Percentiles rank a stretch among this genome's conserved stretches.
phyloP scores from a whole-genome alignment of 768 basidiomycete species.

The Porphyrellus cyaneotinctus region DNA sequence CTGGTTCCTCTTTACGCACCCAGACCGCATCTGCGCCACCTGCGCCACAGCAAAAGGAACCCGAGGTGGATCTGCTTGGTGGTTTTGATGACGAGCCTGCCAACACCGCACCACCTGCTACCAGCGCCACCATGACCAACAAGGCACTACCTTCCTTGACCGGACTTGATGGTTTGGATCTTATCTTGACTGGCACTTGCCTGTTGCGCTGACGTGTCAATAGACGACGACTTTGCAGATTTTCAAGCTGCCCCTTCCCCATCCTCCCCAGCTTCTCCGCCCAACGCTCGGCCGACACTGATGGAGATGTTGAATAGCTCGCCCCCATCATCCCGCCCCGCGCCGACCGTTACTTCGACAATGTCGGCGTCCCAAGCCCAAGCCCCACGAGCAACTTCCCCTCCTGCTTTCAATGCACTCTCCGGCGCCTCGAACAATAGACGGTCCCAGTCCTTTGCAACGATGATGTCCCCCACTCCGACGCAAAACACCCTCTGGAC shows the following conservation, averaged over 20 bases:
- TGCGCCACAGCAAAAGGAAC: constrained; percentile 40
- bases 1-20: constrained; percentile 39
- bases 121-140: constrained; percentile 19
- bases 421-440: constrained; percentile 21
- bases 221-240: constrained; percentile 83
- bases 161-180: constrained; percentile 27
- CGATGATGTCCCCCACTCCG: constrained; percentile 16
- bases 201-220: constrained; percentile 9
- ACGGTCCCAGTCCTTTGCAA: constrained; percentile 17
- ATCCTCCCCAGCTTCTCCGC: constrained; percentile 32
- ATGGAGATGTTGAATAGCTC: constrained; percentile 47
- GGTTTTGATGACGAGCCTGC: constrained; percentile 61
- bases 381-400: constrained; percentile 13
- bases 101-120: constrained; percentile 16
- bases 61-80: constrained; percentile 72
- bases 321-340: constrained; percentile 18
- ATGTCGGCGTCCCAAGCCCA: constrained; percentile 10
- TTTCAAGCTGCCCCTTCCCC: constrained; percentile 70
- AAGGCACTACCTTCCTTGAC: constrained; percentile 30
- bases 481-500: constrained; percentile 23
- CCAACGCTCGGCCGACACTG: constrained; percentile 36
- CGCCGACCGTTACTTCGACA: constrained; percentile 9
- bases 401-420: constrained; percentile 25
- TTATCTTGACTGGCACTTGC: neutral
- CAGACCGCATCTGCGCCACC: constrained; percentile 28